These are phyloP conservation scores for Capsella bursapastoris DNA, from an alignment of 345 rosid species.

Conservation along the genomic window DNA sequence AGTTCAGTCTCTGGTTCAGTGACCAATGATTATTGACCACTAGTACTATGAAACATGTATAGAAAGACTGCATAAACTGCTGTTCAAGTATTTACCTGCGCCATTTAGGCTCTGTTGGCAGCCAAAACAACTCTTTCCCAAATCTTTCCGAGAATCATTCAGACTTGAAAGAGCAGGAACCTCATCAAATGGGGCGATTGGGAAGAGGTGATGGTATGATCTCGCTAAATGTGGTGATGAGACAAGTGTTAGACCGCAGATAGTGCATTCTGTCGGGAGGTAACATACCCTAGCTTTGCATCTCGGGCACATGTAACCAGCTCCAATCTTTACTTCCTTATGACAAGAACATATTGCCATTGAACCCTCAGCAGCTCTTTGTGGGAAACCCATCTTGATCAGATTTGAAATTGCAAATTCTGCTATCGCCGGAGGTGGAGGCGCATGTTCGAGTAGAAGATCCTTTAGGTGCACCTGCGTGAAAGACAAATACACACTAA, in stretches of 20 bases:
- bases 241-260: slow-evolving; percentile 91
- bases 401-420: slow-evolving; percentile 83
- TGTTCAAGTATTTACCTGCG: slow-evolving; percentile 53
- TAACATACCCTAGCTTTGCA: slow-evolving; percentile 92
- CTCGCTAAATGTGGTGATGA: slow-evolving; percentile 96
- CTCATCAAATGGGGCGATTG: slow-evolving; percentile 82
- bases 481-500: slow-evolving; percentile 6
- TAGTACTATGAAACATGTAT: slow-evolving; percentile 1
- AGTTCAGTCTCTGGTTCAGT: background rate
- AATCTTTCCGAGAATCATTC: slow-evolving; percentile 47
- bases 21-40: background rate
- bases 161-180: slow-evolving; percentile 46
- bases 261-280: slow-evolving; percentile 82
- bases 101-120: slow-evolving; percentile 74
- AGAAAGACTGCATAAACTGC: background rate
- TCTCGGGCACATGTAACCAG: slow-evolving; percentile 90
- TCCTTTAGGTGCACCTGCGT: slow-evolving; percentile 81
- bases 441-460: slow-evolving; percentile 86
- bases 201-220: slow-evolving; percentile 97
- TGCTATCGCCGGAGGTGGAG: slow-evolving; percentile 94
- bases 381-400: slow-evolving; percentile 96
- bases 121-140: slow-evolving; percentile 72
- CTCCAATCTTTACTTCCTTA: slow-evolving; percentile 82
- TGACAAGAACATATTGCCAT: slow-evolving; percentile 89
- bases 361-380: slow-evolving; percentile 80